Base-by-base conservation (phyloP, 768 basidiomycete genomes). In the Russula dissimulans region DNA sequence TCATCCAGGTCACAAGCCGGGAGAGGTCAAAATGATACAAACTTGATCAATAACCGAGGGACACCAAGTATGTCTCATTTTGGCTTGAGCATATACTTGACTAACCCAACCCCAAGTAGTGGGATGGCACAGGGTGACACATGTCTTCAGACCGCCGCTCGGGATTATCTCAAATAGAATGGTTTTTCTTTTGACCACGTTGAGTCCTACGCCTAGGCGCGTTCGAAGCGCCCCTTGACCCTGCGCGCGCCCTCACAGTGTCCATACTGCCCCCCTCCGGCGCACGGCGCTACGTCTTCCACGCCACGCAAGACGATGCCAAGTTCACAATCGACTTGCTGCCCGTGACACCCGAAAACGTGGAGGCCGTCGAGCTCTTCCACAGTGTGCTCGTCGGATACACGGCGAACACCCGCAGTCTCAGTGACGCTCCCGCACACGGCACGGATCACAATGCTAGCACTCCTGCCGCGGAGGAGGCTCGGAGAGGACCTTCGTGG, bases 1-100 rank as follows among this genome's bases (percentile, higher is more conserved):
- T 31, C 18, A 32, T 44, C 15, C 59, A 87, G 95, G 95, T n/a
- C 91, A 83, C 68, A 97, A 93, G 69, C 81, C 91, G 4, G 95
- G 95, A 4, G 89, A 98, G 70, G 89, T 94, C 41, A 87, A 89
- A 71, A 94, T 97, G 91, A 76, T 98, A 65, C 86, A 81, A 69
- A 87, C 85, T 52, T 85, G 83, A 9, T 83, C 86, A 55, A 71
- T 78, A 26, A 91, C 97, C 6, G 94, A 98, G 71, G 95, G 93
- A 0, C 85, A 98, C 69, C 91, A 94, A 79, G 94, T 89, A 67
- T 55, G 77, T 61, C 49, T 22, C 22, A 18, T 43, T 38, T 1
- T 15, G 7, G 42, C 51, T 49, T 7, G 4, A 38, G 22, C 31
- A 26, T 48, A 17, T 2, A 34, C 22, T 43, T 52, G 26, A 51